Base-by-base conservation (phyloP, 306 rosid genomes). In the Hylodesmum podocarpum region DNA sequence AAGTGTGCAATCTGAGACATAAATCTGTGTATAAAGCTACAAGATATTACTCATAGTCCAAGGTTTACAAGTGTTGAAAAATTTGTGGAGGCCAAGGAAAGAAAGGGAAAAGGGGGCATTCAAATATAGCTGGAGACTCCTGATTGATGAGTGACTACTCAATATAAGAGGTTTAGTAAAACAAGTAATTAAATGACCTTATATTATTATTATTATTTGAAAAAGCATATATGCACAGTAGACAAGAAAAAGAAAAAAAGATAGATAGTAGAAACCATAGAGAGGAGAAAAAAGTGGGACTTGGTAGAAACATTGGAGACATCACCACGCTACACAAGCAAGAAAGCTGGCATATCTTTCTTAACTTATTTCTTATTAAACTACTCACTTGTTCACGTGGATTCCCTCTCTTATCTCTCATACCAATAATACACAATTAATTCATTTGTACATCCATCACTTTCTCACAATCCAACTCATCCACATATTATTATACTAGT, bases 291-390 rank as follows among this genome's bases (percentile, higher is more conserved):
- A 76, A 19, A 18, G 65, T 46, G 80, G 80, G 73, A 47, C 67
- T 49, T 75, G 73, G 75, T 50, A 70, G 79, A 70, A 64, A 67
- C 73, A 71, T 49, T 58, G 55, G 75, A 86, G 87, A 89, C 89
- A 87, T 66, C 50, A 36, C 71, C 86, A 86, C 86, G 89, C 81
- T 44, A 80, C 66, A 74, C 43, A 67, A 44, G 76, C 80, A 80
- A 77, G 83, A 86, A 76, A 79, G 85, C 93, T 91, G 91, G 86
- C 93, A 82, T 84, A 80, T 86, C 86, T 79, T 82, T 78, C 73
- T 78, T 67, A 71, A 80, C 81, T 67, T 77, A 71, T 70, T 73
- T 77, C 68, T 43, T 50, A 49, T 70, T 49, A 58, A 39, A 75
- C 78, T 63, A 72, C 71, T 81, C 82, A 66, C 28, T 70, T 78